These are phyloP conservation scores for Chlorella sp. DNA, from an alignment of 139 green algal species.

Conservation along the genomic window DNA sequence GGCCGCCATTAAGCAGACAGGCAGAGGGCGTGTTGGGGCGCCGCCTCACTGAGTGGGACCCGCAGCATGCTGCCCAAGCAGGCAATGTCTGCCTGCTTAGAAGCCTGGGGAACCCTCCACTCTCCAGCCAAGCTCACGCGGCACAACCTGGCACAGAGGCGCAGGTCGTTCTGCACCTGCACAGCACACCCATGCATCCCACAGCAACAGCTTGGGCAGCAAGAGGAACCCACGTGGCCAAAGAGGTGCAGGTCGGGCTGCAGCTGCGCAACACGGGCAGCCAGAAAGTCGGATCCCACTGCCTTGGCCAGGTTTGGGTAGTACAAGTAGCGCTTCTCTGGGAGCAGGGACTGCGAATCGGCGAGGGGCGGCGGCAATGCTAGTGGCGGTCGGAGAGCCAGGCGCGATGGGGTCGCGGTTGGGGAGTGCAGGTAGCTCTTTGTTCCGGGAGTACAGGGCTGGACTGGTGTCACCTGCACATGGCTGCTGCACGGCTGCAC, in stretches of 20 bases:
- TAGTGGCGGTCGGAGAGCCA: background rate
- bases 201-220: too few species aligned
- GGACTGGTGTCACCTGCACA: background rate
- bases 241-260: conserved; percentile 77
- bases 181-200: background rate
- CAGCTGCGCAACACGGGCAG: conserved; percentile 57
- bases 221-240: conserved; percentile 76
- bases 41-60: too few species aligned
- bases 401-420: background rate
- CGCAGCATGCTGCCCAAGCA: too few species aligned
- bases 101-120: too few species aligned
- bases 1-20: too few species aligned
- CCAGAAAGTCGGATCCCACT: conserved; percentile 63
- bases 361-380: background rate
- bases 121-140: too few species aligned
- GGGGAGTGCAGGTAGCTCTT: too few species aligned
- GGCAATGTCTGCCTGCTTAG: too few species aligned
- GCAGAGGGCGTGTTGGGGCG: too few species aligned
- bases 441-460: too few species aligned
- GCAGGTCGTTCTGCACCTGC: too few species aligned
- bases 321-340: conserved; percentile 86
- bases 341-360: conserved; percentile 61
- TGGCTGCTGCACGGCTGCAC: background rate
- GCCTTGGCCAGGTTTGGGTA: conserved; percentile 70
- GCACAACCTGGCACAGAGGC: too few species aligned